Conservation (phyloP, 1,284 basidiomycete species). For the Ganoderma lingzhi region DNA sequence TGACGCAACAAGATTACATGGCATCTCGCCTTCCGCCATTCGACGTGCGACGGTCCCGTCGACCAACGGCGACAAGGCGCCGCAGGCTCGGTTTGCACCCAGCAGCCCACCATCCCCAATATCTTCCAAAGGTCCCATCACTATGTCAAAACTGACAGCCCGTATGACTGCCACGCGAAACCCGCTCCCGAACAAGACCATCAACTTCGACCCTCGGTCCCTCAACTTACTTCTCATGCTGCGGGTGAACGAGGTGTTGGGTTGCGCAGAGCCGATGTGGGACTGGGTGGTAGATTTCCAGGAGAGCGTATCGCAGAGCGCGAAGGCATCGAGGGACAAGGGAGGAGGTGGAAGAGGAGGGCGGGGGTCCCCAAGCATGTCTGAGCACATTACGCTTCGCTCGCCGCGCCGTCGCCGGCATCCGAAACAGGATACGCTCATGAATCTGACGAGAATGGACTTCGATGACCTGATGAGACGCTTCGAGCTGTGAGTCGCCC, state of each 20-base stretch:
- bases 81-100: background rate
- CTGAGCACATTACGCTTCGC: constrained; percentile 17
- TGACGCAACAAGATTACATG: constrained; percentile 51
- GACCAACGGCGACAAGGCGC: constrained; percentile 4
- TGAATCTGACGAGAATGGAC: constrained; percentile 60
- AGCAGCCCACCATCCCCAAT: background rate
- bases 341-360: background rate
- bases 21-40: constrained; percentile 40
- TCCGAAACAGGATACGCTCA: constrained; percentile 48
- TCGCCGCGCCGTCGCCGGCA: constrained; percentile 22
- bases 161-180: constrained; percentile 22
- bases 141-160: constrained; percentile 23
- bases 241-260: constrained; percentile 65
- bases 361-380: background rate
- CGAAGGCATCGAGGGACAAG: background rate
- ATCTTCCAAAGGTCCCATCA: background rate
- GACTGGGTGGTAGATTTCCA: constrained; percentile 69
- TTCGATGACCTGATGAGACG: constrained; percentile 62
- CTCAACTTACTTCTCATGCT: constrained; percentile 67
- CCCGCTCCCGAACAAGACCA: constrained; percentile 56
- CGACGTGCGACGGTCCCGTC: constrained; percentile 17
- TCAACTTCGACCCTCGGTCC: constrained; percentile 62
- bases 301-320: constrained; percentile 26
- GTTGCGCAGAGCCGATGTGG: constrained; percentile 79
- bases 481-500: constrained; percentile 64